phyloP scores from a whole-genome alignment of 2,329 filamentous ascomycete genomes.

The Colletotrichum sp. region DNA sequence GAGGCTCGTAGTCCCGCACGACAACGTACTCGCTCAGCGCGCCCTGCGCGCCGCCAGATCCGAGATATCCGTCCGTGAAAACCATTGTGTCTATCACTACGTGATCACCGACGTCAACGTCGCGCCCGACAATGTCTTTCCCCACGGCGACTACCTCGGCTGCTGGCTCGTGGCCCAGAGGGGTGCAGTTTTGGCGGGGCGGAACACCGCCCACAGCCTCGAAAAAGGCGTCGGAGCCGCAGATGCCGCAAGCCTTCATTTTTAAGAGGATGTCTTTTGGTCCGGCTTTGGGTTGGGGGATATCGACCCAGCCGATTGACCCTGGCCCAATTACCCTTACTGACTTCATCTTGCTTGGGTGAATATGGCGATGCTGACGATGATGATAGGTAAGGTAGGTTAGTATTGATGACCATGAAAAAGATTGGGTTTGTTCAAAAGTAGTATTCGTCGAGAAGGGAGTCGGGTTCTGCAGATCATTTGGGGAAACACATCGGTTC shows the following conservation, averaged over 20 bases:
- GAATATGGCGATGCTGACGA: fast-evolving
- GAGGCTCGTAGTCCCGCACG: not conserved
- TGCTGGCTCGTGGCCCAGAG: not conserved
- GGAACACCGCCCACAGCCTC: not conserved
- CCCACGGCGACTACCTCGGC: not conserved
- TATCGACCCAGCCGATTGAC: not conserved
- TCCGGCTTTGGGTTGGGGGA: not conserved
- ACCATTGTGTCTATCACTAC: not conserved
- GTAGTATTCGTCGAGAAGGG: fast-evolving
- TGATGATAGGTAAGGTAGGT: fast-evolving
- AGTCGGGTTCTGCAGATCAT: fast-evolving
- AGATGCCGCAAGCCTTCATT: slow-evolving; percentile 2
- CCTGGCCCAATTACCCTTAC: not conserved
- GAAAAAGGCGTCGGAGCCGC: not conserved
- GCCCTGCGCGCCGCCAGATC: not conserved
- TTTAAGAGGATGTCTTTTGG: not conserved
- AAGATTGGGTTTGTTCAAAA: no score
- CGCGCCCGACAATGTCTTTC: not conserved
- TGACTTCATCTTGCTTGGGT: not conserved
- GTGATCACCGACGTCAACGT: not conserved
- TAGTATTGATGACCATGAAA: no score
- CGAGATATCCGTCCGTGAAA: not conserved
- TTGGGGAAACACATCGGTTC: fast-evolving
- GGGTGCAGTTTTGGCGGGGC: not conserved
- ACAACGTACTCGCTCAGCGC: slow-evolving; percentile 1